phyloP scores from a whole-genome alignment of 768 basidiomycete species.

The Coprinopsis marcescibilis region DNA sequence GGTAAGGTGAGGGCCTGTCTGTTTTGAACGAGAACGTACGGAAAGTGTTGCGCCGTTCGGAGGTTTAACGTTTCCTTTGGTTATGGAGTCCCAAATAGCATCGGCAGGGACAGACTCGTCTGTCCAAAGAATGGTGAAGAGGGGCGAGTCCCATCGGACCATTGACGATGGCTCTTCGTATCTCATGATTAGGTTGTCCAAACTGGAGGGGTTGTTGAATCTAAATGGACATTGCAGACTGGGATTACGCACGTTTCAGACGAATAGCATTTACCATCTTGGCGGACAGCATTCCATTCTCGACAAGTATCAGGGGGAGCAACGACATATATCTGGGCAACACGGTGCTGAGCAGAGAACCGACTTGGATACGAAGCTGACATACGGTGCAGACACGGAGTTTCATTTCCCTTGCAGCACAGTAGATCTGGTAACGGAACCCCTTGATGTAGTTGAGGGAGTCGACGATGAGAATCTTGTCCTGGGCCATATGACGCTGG shows the following conservation, averaged over 20 bases:
- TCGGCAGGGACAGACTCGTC: slow-evolving; percentile 61
- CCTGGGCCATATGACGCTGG: slow-evolving; percentile 62
- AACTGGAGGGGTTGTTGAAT: slow-evolving; percentile 33
- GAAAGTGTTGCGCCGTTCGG: slow-evolving; percentile 80
- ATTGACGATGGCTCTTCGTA: slow-evolving; percentile 97
- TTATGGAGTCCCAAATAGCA: slow-evolving; percentile 77
- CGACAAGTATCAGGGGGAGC: slow-evolving; percentile 70
- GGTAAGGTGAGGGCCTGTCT: too few relatives aligned
- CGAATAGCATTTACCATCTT: slow-evolving; percentile 47
- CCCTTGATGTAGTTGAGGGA: slow-evolving; percentile 97
- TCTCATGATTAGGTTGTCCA: slow-evolving; percentile 81
- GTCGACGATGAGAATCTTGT: slow-evolving; percentile 85
- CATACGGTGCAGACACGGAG: slow-evolving; percentile 84
- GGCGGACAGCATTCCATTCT: slow-evolving; percentile 62
- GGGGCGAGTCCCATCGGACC: slow-evolving; percentile 98
- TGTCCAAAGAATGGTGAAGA: slow-evolving; percentile 78
- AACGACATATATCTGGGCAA: slow-evolving; percentile 64
- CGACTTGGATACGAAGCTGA: slow-evolving; percentile 2
- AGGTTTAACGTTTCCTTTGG: slow-evolving; percentile 74
- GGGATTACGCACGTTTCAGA: slow-evolving; percentile 61
- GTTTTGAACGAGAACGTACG: slow-evolving; percentile 33
- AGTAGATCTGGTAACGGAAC: slow-evolving; percentile 97
- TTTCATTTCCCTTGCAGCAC: slow-evolving; percentile 85
- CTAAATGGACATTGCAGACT: neutral
- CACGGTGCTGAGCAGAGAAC: neutral